A percentile compares a stretch with the other conserved stretches of the same genome.
phyloP scores from a whole-genome alignment of 768 basidiomycete genomes.

The Mycena albidolilacea region DNA sequence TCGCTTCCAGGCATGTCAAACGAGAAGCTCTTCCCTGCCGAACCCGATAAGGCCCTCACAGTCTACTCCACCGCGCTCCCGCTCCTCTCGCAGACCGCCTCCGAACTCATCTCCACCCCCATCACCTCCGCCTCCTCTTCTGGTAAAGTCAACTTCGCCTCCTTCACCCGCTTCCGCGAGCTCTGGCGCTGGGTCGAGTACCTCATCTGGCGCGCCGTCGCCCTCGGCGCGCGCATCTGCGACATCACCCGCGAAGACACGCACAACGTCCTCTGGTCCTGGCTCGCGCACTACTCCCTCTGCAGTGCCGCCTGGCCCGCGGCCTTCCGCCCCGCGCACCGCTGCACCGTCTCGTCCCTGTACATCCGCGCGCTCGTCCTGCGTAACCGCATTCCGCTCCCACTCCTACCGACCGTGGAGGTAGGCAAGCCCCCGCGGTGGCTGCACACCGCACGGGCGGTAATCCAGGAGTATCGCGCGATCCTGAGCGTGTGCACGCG shows the following conservation, averaged over 20 bases:
- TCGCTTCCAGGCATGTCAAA: conserved; percentile 76
- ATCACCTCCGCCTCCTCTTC: conserved; percentile 44
- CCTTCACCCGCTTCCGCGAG: conserved; percentile 82
- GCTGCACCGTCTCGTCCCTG: conserved; percentile 77
- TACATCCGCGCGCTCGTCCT: conserved; percentile 82
- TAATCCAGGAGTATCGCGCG: conserved; percentile 80
- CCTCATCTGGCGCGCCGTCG: conserved; percentile 84
- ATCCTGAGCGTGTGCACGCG: conserved; percentile 77
- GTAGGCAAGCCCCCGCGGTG: conserved; percentile 62
- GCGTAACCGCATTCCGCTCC: conserved; percentile 51
- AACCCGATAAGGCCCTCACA: conserved; percentile 66
- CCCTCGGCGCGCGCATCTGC: conserved; percentile 69
- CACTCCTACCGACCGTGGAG: conserved; percentile 36
- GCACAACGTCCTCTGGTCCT: conserved; percentile 67
- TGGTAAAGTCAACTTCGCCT: conserved; percentile 61
- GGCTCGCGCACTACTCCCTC: conserved; percentile 72
- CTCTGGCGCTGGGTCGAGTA: conserved; percentile 91
- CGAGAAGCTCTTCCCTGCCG: conserved; percentile 70
- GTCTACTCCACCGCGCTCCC: conserved; percentile 70
- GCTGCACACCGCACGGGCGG: conserved; percentile 74
- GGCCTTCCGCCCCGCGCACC: conserved; percentile 82
- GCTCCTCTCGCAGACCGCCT: conserved; percentile 64
- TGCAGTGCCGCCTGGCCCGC: conserved; percentile 84
- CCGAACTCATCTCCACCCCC: conserved; percentile 59
- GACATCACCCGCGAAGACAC: conserved; percentile 54